Evolutionary conservation across 1,284 basidiomycete species (phyloP).

Genomic region (Heterobasidion parviporum): DNA sequence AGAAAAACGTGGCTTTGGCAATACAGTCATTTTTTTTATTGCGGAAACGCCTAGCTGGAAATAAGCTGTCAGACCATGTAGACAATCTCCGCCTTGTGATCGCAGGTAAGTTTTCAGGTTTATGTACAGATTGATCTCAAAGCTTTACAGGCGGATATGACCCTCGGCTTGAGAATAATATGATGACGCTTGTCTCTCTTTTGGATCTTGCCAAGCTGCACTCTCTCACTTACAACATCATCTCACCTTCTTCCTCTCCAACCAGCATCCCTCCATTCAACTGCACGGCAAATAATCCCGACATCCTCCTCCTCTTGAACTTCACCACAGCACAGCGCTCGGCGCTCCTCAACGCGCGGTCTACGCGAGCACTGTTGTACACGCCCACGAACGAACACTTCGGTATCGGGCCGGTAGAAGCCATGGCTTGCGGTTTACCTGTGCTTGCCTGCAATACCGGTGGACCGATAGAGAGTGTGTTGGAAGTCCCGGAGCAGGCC

Average conservation of each 20-base stretch:
- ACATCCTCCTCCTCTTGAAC: conserved; percentile 82
- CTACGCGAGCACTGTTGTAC: conserved; percentile 76
- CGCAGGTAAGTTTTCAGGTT: conserved; percentile 42
- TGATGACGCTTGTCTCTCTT: conserved; percentile 51
- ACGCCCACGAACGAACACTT: conserved; percentile 97
- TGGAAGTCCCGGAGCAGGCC: conserved; percentile 38
- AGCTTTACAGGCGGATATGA: conserved; percentile 65
- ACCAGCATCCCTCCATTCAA: conserved; percentile 30
- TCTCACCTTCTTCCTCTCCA: conserved; percentile 31
- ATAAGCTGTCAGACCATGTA: conserved; percentile 6
- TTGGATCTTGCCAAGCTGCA: conserved; percentile 44
- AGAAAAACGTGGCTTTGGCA: conserved; percentile 87
- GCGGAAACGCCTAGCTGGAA: conserved; percentile 12
- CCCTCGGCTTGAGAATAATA: conserved; percentile 61
- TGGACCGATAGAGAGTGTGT: conserved; percentile 86
- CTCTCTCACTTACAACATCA: conserved; percentile 47
- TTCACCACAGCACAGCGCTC: conserved; percentile 77
- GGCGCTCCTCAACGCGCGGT: conserved; percentile 58
- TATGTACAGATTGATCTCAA: not conserved
- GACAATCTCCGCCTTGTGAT: conserved; percentile 56
- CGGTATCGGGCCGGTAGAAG: conserved; percentile 94
- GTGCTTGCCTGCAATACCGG: conserved; percentile 87
- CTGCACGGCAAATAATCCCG: conserved; percentile 30
- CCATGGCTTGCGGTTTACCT: conserved; percentile 87
- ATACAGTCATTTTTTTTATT: conserved; percentile 69